Conservation (phyloP, 306 rosid species). For the Herpetospermum pedunculosum region DNA sequence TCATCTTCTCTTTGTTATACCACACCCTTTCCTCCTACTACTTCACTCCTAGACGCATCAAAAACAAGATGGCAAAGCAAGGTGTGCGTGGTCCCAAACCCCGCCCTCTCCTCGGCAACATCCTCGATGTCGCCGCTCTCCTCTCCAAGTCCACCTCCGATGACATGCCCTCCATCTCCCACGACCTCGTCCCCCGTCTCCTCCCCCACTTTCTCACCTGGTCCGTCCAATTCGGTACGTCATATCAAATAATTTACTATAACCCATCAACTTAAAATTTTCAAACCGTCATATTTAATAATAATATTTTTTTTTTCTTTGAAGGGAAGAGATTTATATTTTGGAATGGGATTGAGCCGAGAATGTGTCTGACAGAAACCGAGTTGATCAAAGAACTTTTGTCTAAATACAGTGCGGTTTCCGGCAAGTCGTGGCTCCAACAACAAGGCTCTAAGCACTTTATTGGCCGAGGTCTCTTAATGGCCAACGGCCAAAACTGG, state of each 20-base stretch:
- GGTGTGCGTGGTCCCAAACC: slow-evolving; percentile 88
- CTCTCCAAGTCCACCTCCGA: slow-evolving; percentile 58
- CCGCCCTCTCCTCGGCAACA: slow-evolving; percentile 64
- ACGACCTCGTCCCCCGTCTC: slow-evolving; percentile 77
- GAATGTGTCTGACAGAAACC: slow-evolving; percentile 37
- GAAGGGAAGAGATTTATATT: slow-evolving; percentile 32
- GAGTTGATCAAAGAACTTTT: slow-evolving; percentile 34
- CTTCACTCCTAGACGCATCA: slow-evolving; percentile 63
- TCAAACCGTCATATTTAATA: too few relatives aligned
- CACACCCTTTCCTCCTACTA: slow-evolving; percentile 44
- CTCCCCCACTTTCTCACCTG: slow-evolving; percentile 71
- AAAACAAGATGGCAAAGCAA: slow-evolving; percentile 67
- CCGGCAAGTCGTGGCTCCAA: slow-evolving; percentile 42
- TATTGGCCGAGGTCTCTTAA: slow-evolving; percentile 34
- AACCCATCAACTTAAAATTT: neutral
- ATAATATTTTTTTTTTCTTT: neutral
- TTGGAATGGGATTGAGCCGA: slow-evolving; percentile 41
- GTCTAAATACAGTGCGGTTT: slow-evolving; percentile 27
- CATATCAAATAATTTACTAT: neutral
- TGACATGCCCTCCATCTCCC: slow-evolving; percentile 64
- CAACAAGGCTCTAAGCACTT: slow-evolving; percentile 42
- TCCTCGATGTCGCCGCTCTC: slow-evolving; percentile 62
- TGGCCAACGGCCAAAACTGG: slow-evolving; percentile 44
- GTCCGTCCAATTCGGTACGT: slow-evolving; percentile 59
- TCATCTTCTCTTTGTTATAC: slow-evolving; percentile 33